Conservation (phyloP, 1,284 basidiomycete genomes). For the Ustilago sp. region DNA sequence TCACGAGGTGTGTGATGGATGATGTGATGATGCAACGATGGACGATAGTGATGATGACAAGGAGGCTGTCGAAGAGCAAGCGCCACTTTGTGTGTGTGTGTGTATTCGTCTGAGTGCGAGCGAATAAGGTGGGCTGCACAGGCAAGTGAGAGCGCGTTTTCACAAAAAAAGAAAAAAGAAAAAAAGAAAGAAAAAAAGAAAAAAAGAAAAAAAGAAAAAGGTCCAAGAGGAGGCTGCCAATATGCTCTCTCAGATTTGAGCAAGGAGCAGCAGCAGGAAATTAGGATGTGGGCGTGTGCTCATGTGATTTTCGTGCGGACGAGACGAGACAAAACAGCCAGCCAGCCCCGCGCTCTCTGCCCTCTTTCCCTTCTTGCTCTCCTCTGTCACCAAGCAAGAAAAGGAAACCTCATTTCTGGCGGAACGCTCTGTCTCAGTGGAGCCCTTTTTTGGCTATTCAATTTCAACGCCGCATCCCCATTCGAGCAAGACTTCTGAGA, state of each 20-base stretch:
- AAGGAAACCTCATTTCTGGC: background rate
- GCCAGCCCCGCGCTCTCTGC: background rate
- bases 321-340: background rate
- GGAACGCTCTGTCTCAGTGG: slow-evolving; percentile 1
- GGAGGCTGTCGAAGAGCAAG: slow-evolving; percentile 5
- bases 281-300: slow-evolving; percentile 10
- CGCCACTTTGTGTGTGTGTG: background rate
- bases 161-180: too few species aligned
- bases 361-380: background rate
- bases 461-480: background rate
- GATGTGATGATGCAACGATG: slow-evolving; percentile 2
- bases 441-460: background rate
- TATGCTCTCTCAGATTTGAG: background rate
- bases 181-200: too few species aligned
- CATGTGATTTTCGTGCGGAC: background rate
- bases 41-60: background rate
- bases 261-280: background rate
- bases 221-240: background rate
- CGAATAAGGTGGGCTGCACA: slow-evolving; percentile 9
- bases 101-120: slow-evolving; percentile 2
- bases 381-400: background rate
- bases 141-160: slow-evolving; percentile 3
- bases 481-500: slow-evolving; percentile 1
- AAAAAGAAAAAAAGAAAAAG: too few species aligned
- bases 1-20: background rate